phyloP scores from a whole-genome alignment of 305 asterid species.

The Lippia alba region DNA sequence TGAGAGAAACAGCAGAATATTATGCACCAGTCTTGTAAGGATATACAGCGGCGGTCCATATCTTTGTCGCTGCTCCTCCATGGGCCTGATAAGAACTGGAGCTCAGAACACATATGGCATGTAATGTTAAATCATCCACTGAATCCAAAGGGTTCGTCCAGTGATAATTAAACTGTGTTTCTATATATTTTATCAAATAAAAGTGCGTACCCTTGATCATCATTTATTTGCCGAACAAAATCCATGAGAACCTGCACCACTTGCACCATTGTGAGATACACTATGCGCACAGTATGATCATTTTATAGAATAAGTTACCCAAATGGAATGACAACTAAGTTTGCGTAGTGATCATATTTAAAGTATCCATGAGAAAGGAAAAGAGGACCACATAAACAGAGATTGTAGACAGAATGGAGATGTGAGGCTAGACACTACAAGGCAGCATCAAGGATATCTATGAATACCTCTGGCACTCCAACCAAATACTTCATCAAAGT shows the following conservation, averaged over 20 bases:
- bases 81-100: constrained; percentile 70
- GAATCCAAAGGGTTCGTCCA: constrained; percentile 34
- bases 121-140: constrained; percentile 32
- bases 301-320: constrained; percentile 17
- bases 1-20: constrained; percentile 67
- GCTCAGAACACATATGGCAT: constrained; percentile 44
- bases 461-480: constrained; percentile 95
- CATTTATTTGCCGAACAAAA: constrained; percentile 88
- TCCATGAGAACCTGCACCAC: constrained; percentile 90
- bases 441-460: constrained; percentile 27
- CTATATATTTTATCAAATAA: constrained; percentile 28
- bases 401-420: constrained; percentile 15
- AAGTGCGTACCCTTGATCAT: constrained; percentile 88
- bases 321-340: constrained; percentile 13
- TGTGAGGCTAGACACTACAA: constrained; percentile 20
- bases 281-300: constrained; percentile 7
- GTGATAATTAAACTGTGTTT: constrained; percentile 29
- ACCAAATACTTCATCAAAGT: constrained; percentile 94
- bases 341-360: constrained; percentile 7
- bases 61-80: constrained; percentile 98
- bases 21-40: constrained; percentile 82
- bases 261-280: constrained; percentile 33
- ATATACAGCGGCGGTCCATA: constrained; percentile 96
- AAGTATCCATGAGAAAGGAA: constrained; percentile 12
- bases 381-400: constrained; percentile 14